Percentiles rank a stretch among this genome's conserved stretches.
Conservation (phyloP, 441 rosid genomes). For the Gossypium schwendimanii region DNA sequence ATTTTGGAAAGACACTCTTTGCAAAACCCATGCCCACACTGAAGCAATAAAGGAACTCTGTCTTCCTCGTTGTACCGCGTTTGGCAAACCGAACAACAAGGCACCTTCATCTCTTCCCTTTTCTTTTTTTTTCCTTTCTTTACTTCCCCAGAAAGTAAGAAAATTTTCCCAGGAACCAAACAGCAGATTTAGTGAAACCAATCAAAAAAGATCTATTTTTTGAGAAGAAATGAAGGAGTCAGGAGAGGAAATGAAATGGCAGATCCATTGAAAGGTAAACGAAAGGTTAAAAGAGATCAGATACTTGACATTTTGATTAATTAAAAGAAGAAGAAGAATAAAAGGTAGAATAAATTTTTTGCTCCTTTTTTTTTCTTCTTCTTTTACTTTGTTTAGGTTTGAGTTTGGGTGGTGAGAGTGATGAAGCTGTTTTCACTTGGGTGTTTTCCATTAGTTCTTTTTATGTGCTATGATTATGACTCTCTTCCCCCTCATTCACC, state of each 20-base stretch:
- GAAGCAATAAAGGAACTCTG: conserved; percentile 73
- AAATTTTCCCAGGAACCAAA: conserved; percentile 23
- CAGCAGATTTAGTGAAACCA: not conserved
- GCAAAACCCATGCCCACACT: conserved; percentile 21
- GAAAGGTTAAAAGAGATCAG: conserved; percentile 1
- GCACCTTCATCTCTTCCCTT: conserved; percentile 50
- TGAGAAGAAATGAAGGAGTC: not conserved
- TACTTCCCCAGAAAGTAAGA: not conserved
- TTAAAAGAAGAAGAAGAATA: not conserved
- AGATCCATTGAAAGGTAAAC: conserved; percentile 10
- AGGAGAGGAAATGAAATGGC: not conserved
- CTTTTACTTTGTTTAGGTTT: not conserved
- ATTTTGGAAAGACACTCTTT: conserved; percentile 76
- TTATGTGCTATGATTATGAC: not conserved
- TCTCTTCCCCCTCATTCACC: not conserved
- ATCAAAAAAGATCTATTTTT: not conserved
- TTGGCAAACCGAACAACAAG: conserved; percentile 93
- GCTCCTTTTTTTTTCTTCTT: too few relatives aligned
- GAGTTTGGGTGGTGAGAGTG: not conserved
- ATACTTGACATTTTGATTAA: conserved; percentile 15
- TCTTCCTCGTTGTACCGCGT: conserved; percentile 88
- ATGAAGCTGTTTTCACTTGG: not conserved
- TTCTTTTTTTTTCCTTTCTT: not conserved
- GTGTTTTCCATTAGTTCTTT: not conserved
- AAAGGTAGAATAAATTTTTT: not conserved